These are phyloP conservation scores for Chromosphaera perkinsii DNA, from an alignment of 208 protist species.

Conservation along the genomic window DNA sequence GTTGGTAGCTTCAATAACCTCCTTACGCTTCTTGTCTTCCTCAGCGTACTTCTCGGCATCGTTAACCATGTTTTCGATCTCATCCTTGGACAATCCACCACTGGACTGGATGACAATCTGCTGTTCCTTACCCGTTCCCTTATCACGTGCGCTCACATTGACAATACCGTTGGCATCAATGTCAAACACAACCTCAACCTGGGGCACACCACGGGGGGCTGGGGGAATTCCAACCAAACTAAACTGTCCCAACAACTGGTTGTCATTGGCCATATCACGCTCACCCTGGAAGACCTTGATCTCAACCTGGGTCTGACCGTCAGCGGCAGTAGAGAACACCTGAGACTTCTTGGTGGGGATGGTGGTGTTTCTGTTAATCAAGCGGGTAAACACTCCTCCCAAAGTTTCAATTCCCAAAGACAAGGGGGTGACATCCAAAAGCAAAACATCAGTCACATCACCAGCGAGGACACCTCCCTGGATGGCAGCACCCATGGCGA, in stretches of 20 bases:
- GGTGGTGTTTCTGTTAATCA: slow-evolving; percentile 96
- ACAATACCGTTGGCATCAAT: slow-evolving; percentile 84
- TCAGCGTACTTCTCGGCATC: slow-evolving; percentile 60
- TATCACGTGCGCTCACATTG: slow-evolving; percentile 74
- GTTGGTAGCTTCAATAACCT: slow-evolving; percentile 31
- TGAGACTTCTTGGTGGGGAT: slow-evolving; percentile 95
- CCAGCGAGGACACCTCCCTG: slow-evolving; percentile 84
- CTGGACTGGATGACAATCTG: slow-evolving; percentile 71
- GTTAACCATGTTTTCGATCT: slow-evolving; percentile 71
- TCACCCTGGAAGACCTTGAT: slow-evolving; percentile 87
- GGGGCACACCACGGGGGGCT: slow-evolving; percentile 65
- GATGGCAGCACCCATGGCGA: slow-evolving; percentile 97
- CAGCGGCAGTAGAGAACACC: slow-evolving; percentile 77
- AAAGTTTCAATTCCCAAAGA: slow-evolving; percentile 96
- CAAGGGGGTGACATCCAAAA: slow-evolving; percentile 96
- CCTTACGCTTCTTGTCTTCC: slow-evolving; percentile 32
- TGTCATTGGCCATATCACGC: slow-evolving; percentile 72
- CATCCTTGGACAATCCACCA: slow-evolving; percentile 62
- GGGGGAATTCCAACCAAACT: slow-evolving; percentile 66
- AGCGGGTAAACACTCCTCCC: slow-evolving; percentile 88
- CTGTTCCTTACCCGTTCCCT: slow-evolving; percentile 71
- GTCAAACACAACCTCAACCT: slow-evolving; percentile 84
- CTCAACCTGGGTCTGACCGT: slow-evolving; percentile 78
- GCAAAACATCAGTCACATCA: slow-evolving; percentile 83
- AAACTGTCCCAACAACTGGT: slow-evolving; percentile 80